Evolutionary conservation across 1,284 basidiomycete genomes (phyloP), one percentile per base, ranked within the genome.

Genomic region (Grifola frondosa): DNA sequence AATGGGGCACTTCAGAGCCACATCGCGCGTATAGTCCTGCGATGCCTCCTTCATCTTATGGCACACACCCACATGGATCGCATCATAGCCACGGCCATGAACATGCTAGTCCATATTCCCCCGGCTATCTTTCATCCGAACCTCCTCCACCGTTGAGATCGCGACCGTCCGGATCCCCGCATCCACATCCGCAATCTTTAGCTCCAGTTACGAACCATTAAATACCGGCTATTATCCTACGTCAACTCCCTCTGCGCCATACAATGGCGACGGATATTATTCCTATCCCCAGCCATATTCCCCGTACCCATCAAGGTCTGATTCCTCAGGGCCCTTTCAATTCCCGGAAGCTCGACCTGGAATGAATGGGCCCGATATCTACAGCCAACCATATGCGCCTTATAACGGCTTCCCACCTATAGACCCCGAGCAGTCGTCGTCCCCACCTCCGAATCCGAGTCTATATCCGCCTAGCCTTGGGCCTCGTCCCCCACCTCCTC

Each of bases 1-100:
- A 77, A 32, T 77, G 75, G 75, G 59, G 41, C 24, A 33, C 51
- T 45, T 7, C 49, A 49, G 21, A 39, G 42, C 26, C 37, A 39
- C 24, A 38, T 36, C 19, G 30, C 38, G n/a, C 33, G 46, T 4
- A 29, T 46, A 5, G 20, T 45, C 21, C 39, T 37, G 7, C 32
- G 39, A 12, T 40, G 37, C 15, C 37, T 42, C 25, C 45, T 37
- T 9, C 36, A 25, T 12, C 25, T n/a, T 3, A 31, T 44, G 16
- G 17, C 34, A 11, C 42, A 38, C 9, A 31, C 24, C 23, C 34
- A 41, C 36, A 7, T 45, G 37, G 21, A 33, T 17, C 22, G 25
- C 37, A 2, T 33, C 46, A 9, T 29, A 42, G 10, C 36, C n/a
- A 42, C 19, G 22, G 19, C 16, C 37, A 30, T 36, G 49, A 42